Conservation (phyloP, 2,329 filamentous ascomycete species). For the Alternaria rosae region DNA sequence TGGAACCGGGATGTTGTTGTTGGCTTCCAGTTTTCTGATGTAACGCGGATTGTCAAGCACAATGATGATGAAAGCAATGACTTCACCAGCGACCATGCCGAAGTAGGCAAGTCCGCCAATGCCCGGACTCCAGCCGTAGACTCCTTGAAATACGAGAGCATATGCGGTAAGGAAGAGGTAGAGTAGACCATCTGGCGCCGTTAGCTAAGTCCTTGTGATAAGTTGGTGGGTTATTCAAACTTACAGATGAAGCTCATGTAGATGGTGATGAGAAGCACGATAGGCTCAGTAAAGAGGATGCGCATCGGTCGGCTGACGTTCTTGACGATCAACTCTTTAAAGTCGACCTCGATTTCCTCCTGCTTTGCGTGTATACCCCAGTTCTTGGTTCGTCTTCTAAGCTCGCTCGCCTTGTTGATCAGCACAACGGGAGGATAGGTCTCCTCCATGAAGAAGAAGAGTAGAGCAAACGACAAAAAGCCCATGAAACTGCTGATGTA, state of each 20-base stretch:
- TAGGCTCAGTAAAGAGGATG: constrained; percentile 59
- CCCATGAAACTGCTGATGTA: constrained; percentile 65
- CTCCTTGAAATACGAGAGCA: constrained; percentile 75
- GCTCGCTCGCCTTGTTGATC: constrained; percentile 62
- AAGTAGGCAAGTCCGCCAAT: constrained; percentile 82
- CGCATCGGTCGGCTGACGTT: constrained; percentile 61
- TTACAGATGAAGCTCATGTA: constrained; percentile 55
- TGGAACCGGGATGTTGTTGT: constrained; percentile 61
- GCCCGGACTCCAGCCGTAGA: constrained; percentile 75
- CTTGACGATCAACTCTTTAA: constrained; percentile 58
- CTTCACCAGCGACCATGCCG: constrained; percentile 78
- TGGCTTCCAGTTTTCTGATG: constrained; percentile 55
- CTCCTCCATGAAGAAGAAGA: constrained; percentile 63
- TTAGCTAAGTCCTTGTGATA: constrained; percentile 1
- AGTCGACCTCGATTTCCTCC: constrained; percentile 62
- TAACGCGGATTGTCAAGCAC: constrained; percentile 71
- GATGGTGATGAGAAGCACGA: constrained; percentile 57
- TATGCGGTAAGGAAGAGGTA: constrained; percentile 86
- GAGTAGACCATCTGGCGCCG: constrained; percentile 71
- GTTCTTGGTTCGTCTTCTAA: constrained; percentile 64
- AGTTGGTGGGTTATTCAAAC: background rate
- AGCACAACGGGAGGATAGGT: constrained; percentile 66
- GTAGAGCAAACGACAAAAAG: constrained; percentile 57
- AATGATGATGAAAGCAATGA: constrained; percentile 72
- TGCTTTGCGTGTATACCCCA: constrained; percentile 69